Evolutionary conservation across 306 rosid species (phyloP), one percentile per base, ranked within the genome.

Genomic region (Erythrophleum fordii): DNA sequence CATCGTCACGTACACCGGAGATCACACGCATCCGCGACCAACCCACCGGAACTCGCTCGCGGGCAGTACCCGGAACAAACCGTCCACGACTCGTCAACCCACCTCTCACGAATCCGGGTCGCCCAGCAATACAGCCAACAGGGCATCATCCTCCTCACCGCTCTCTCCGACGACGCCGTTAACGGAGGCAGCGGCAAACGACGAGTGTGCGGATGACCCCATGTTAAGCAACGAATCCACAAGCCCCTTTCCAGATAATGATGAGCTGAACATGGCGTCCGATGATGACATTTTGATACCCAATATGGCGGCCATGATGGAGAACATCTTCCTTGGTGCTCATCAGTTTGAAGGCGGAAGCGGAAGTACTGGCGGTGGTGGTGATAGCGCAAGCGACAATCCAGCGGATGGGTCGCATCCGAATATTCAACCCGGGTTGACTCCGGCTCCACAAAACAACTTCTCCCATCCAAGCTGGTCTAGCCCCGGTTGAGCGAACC

Each of bases 11-110:
- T 93, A 87, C 90, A 73, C 92, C 35, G 98, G 97, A 17, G 93
- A 90, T 1, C 98, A 93, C 82, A 66, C 77, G 3, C 98, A 93
- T 82, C 88, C 91, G 0, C 88, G 88, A 48, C 97, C 98, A 0
- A 76, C 88, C 17, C 97, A 93, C 83, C 86, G 93, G 61, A 91
- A 87, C 80, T 84, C 93, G 1, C 93, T 91, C 6, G 92, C 93
- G 16, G 97, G 95, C 0, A 91, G 89, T 51, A 79, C 91, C 31
- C 84, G 92, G 16, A 81, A 31, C 76, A 91, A 85, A 58, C 8
- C 75, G 9, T 69, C 84, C 5, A 0, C 78, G 6, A n/a, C 46
- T 66, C 76, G 11, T 25, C 82, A 66, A 17, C 72, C 85, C 25
- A 17, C 55, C 14, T 4, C 35, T 20, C 22, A 20, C 0, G 70